phyloP scores from a whole-genome alignment of 805 yeast species.

The Wickerhamiella nectarea region DNA sequence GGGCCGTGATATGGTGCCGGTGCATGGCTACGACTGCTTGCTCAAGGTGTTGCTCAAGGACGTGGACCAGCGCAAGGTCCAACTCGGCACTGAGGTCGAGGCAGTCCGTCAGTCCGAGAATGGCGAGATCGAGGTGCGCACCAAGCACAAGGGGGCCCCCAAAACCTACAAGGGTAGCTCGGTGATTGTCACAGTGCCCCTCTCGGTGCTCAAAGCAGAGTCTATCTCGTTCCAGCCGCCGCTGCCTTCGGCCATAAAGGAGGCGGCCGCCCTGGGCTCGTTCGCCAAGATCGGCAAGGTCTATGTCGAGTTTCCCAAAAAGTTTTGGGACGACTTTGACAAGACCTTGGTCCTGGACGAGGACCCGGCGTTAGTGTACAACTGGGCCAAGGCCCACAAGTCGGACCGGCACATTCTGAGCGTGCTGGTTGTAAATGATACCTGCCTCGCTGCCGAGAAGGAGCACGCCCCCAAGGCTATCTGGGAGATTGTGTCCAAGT shows the following conservation, averaged over 20 bases:
- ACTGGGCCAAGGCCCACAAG: slow-evolving; percentile 37
- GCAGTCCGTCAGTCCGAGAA: slow-evolving; percentile 8
- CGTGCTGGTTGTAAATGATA: slow-evolving; percentile 51
- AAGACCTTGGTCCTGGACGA: slow-evolving; percentile 37
- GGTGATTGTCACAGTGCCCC: slow-evolving; percentile 21
- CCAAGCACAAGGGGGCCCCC: slow-evolving; percentile 10
- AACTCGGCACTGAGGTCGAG: slow-evolving; percentile 14
- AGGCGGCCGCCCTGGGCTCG: slow-evolving; percentile 13
- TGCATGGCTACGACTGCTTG: slow-evolving; percentile 17
- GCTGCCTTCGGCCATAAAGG: slow-evolving; percentile 11
- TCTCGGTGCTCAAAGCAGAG: slow-evolving; percentile 16
- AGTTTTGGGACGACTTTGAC: slow-evolving; percentile 49
- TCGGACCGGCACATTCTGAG: slow-evolving; percentile 33
- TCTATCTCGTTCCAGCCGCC: slow-evolving; percentile 17
- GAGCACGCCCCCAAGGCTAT: slow-evolving; percentile 27
- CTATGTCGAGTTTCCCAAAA: slow-evolving; percentile 46
- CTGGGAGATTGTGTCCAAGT: slow-evolving; percentile 18
- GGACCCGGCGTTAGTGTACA: slow-evolving; percentile 45
- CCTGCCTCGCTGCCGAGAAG: slow-evolving; percentile 43
- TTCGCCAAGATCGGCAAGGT: slow-evolving; percentile 60
- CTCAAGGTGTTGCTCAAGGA: slow-evolving; percentile 12
- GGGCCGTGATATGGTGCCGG: slow-evolving; percentile 20
- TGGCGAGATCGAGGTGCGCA: slow-evolving; percentile 15
- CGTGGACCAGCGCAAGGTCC: slow-evolving; percentile 14
- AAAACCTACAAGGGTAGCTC: slow-evolving; percentile 15